These are phyloP conservation scores for Achaetomiella virescens DNA, from an alignment of 495 filamentous ascomycete genomes.

Conservation along the genomic window DNA sequence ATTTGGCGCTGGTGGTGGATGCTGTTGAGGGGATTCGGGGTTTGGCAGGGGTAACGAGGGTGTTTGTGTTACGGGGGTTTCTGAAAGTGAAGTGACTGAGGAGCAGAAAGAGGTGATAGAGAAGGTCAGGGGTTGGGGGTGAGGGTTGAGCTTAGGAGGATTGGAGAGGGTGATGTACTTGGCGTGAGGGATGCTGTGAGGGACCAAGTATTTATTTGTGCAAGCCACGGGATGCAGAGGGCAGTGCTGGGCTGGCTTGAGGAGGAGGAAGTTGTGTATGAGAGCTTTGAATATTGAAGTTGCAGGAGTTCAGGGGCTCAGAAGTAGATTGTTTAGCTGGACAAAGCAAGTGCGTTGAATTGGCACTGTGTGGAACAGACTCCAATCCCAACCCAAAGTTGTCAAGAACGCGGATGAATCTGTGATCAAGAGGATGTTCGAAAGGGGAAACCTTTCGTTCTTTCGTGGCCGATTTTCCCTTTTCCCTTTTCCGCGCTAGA, in stretches of 20 bases:
- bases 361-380: too few relatives aligned
- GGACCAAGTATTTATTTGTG: constrained; percentile 60
- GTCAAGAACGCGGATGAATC: too few relatives aligned
- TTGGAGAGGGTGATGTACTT: constrained; percentile 50
- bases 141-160: constrained; percentile 43
- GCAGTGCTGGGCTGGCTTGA: constrained; percentile 56
- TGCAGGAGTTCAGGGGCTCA: background rate
- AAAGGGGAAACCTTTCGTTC: too few relatives aligned
- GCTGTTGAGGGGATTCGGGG: constrained; percentile 46
- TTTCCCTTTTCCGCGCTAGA: too few relatives aligned
- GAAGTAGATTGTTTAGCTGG: background rate
- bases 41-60: constrained; percentile 44
- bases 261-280: constrained; percentile 56
- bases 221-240: constrained; percentile 50
- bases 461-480: too few relatives aligned
- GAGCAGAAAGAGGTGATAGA: constrained; percentile 23
- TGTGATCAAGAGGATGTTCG: too few relatives aligned
- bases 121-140: constrained; percentile 33
- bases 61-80: constrained; percentile 58
- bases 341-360: too few relatives aligned
- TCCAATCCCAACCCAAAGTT: too few relatives aligned
- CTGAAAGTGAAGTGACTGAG: constrained; percentile 9
- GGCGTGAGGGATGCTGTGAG: constrained; percentile 26
- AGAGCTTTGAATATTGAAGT: constrained; percentile 64
- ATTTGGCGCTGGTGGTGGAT: constrained; percentile 58